Evolutionary conservation across 2,329 filamentous ascomycete species (phyloP), one percentile per base, ranked within the genome.

Genomic region (Calonectria pauciramosa): DNA sequence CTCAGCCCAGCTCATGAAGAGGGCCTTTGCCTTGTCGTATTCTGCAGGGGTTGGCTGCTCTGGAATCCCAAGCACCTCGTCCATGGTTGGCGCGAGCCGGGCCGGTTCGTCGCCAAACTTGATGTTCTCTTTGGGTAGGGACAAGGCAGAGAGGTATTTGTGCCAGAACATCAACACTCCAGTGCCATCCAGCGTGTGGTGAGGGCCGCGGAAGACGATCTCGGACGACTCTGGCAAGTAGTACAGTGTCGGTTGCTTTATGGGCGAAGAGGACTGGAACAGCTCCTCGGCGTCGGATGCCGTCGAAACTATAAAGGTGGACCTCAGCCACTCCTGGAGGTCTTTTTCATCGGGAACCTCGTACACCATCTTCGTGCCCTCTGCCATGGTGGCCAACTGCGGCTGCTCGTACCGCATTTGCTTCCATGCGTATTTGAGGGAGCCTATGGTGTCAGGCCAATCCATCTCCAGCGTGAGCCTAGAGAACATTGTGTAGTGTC

Each of bases 131-230:
- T 32, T 34, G 4, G 59, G 73, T 8, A 64, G 69, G 8, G 36
- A 49, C 16, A 80, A 71, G 2, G 77, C 77, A 34, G 59, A 66
- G 9, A 81, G 72, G 54, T 73, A 79, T 65, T 65, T 75, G 51
- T 80, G 65, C 78, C 77, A 80, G 44, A 81, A 79, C 6, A 77
- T 41, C 34, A 80, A n/a, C 1, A 77, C 23, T 28, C 78, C 78
- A 1, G 38, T 77, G 11, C 80, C 79, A 36, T 81, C 79, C 14
- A 81, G 63, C 1, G 71, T 78, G 64, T 79, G 65, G 52, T 82
- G 77, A 38, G 77, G 79, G 30, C 32, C 70, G 8, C 79, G 77
- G 26, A 80, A 74, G 30, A 79, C 70, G 1, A 80, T 41, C 38
- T 75, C 73, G 20, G 66, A 75, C 38, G 70, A 51, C 18, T 47